Base-by-base conservation (phyloP, 2,329 filamentous ascomycete genomes). In the Paramyrothecium sp. region DNA sequence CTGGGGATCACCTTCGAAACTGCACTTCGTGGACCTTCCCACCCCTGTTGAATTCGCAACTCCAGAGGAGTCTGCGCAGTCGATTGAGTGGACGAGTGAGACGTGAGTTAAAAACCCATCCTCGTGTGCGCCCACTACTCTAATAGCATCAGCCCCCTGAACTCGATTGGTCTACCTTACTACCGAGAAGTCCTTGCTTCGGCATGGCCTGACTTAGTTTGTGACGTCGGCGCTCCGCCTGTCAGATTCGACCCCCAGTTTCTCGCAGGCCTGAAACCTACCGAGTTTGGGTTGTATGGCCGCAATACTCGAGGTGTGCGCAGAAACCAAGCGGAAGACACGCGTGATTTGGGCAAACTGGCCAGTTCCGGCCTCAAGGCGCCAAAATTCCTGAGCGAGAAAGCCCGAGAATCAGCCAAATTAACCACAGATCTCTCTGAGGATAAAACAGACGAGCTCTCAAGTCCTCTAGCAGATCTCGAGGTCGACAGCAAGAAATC, bases 331-430 rank as follows among this genome's bases (percentile, higher is more conserved):
- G 83, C 89, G 2, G 90, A 95, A 66, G 87, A 91, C 64, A 92
- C 89, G 11, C 86, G 91, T 26, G 80, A 83, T 47, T 69, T 80
- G 38, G 82, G 88, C 55, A 87, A 85, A 53, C 75, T 80, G 1
- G 81, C 84, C 46, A 83, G 86, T 48, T 82, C 88, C 33, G 78
- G 66, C 64, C 87, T 85, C 63, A 87, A 84, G 65, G 88, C 91
- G 1, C 95, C 95, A 3, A 97, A 94, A 65, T 98, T 99, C 69
- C 75, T 99, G 55, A 98, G 95, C 70, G 94, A 99, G 70, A 96
- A 96, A 73, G 90, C 91, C 5, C 85, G 90, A 63, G 89, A 93
- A 59, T 79, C 81, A 19, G 77, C 80, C 17, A 80, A 79, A 59
- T 78, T 80, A 16, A 73, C 68, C 13, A 71, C 67, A 2, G 69